Evolutionary conservation across 345 rosid species (phyloP).

Genomic region (Lenwebbia sp.): DNA sequence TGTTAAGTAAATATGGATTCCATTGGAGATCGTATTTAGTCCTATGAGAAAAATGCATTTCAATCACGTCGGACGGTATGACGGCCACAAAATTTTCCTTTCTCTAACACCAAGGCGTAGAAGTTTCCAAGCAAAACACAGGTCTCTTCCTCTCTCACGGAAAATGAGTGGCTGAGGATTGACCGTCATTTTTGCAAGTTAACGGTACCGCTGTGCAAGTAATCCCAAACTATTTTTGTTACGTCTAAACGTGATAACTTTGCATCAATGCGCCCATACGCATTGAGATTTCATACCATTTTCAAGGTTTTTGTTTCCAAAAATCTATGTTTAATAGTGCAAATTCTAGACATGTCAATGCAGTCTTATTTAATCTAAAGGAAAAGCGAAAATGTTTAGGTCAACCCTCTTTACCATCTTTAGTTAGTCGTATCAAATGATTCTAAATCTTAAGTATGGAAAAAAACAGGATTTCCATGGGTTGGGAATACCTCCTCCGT

Average conservation of each 20-base stretch:
- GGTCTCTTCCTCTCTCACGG: too few relatives aligned
- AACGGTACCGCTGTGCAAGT: neutral
- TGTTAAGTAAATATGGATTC: neutral
- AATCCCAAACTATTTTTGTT: neutral
- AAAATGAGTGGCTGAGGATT: too few relatives aligned
- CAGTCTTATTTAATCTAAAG: neutral
- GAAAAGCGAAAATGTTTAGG: neutral
- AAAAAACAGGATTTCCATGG: neutral
- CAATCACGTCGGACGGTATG: neutral
- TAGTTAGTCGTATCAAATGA: neutral
- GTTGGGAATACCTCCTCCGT: neutral
- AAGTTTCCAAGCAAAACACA: too few relatives aligned
- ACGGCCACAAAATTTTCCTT: too few relatives aligned
- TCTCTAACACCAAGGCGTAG: too few relatives aligned
- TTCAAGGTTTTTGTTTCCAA: neutral
- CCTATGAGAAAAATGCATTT: neutral
- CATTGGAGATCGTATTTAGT: neutral
- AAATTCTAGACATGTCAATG: neutral
- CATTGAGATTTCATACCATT: neutral
- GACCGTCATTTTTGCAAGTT: too few relatives aligned
- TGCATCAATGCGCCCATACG: neutral
- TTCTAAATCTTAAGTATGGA: neutral
- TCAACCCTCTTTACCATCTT: neutral
- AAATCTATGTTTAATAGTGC: neutral
- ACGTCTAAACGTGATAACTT: neutral